Conservation (phyloP, 2,329 filamentous ascomycete species). For the Claviceps pazoutovae region DNA sequence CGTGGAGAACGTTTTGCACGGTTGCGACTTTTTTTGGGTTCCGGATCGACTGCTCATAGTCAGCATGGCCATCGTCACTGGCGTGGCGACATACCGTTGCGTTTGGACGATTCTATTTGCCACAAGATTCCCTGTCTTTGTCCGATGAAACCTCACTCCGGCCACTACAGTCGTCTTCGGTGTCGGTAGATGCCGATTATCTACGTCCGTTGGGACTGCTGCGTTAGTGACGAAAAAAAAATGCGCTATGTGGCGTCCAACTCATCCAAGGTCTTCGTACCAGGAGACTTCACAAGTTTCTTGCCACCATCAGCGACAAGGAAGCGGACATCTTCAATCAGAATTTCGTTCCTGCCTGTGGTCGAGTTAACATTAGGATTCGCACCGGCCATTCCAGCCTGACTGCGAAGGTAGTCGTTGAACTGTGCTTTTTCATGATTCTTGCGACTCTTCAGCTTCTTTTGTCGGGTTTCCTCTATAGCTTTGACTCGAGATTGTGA, state of each 20-base stretch:
- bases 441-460: conserved; percentile 39
- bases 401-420: conserved; percentile 19
- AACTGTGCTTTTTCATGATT: conserved; percentile 47
- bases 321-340: conserved; percentile 61
- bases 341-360: conserved; percentile 42
- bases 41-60: conserved; percentile 32
- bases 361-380: conserved; percentile 13
- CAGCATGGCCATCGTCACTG: conserved; percentile 20
- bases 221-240: background rate
- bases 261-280: conserved; percentile 29
- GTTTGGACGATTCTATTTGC: conserved; percentile 61
- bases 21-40: conserved; percentile 53
- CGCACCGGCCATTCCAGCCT: conserved; percentile 9
- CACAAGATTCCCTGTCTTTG: conserved; percentile 77
- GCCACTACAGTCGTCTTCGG: conserved; percentile 61
- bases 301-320: conserved; percentile 62
- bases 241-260: background rate
- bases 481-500: conserved; percentile 53
- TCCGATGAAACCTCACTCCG: conserved; percentile 71
- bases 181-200: conserved; percentile 45
- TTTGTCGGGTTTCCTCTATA: conserved; percentile 53
- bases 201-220: background rate
- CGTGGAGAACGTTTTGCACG: conserved; percentile 58
- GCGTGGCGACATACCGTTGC: conserved; percentile 49
- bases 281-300: conserved; percentile 62